Evolutionary conservation across 164 flowering plant species (phyloP).

Genomic region (Umbellularia californica): DNA sequence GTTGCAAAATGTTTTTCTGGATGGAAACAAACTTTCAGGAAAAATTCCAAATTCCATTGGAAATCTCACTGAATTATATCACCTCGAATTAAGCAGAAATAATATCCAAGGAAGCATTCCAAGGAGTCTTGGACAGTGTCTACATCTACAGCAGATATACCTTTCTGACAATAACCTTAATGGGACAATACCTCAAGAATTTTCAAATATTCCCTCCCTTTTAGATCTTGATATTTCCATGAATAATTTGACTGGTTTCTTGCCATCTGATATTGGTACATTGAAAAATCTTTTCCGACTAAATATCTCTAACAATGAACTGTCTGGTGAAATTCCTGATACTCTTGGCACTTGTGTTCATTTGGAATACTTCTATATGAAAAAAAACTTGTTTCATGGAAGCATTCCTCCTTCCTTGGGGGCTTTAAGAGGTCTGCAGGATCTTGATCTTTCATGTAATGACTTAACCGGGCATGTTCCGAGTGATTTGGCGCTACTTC

Average conservation of each 20-base stretch:
- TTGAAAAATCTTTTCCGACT: slow-evolving; percentile 6
- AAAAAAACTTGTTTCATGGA: too few species aligned
- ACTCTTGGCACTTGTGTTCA: too few species aligned
- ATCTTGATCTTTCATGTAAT: slow-evolving; percentile 6
- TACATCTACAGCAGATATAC: background rate
- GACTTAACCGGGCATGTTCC: too few species aligned
- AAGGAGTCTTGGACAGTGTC: slow-evolving; percentile 18
- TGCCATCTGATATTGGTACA: slow-evolving; percentile 23
- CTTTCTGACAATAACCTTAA: slow-evolving; percentile 12
- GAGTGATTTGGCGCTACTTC: too few species aligned
- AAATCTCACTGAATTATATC: background rate
- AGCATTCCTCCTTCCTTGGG: background rate
- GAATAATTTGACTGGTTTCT: slow-evolving; percentile 20
- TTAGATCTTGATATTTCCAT: background rate
- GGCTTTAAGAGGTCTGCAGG: slow-evolving; percentile 7
- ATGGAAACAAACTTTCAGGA: too few species aligned
- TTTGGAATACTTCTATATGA: too few species aligned
- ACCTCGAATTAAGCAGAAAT: background rate
- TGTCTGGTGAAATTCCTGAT: too few species aligned
- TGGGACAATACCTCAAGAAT: slow-evolving; percentile 8
- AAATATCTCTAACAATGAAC: too few species aligned
- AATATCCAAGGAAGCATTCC: background rate
- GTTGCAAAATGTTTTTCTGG: fast-evolving
- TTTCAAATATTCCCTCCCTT: slow-evolving; percentile 13
- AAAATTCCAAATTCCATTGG: too few species aligned